Percentiles rank a stretch among this genome's conserved stretches.
These are phyloP conservation scores for Podaxis pistillaris DNA, from an alignment of 768 basidiomycete species.

Conservation along the genomic window DNA sequence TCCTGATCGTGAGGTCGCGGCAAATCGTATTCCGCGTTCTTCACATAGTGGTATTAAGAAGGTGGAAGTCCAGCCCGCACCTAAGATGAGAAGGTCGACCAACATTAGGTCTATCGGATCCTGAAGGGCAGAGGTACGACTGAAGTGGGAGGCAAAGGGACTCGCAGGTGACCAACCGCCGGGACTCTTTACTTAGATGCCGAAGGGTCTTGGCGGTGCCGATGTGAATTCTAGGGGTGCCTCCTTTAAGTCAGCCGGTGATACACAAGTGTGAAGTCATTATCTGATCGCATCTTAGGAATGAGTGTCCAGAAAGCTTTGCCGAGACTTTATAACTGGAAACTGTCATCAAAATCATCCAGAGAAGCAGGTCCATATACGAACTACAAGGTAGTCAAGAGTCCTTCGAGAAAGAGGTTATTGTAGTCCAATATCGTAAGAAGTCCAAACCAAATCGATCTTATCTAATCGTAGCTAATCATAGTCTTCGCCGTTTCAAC, in stretches of 20 bases:
- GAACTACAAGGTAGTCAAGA: neutral
- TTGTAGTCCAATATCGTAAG: neutral
- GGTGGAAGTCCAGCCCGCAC: conserved; percentile 63
- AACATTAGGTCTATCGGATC: conserved; percentile 13
- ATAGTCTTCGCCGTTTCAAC: conserved; percentile 14
- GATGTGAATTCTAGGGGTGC: neutral
- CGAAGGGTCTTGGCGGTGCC: neutral
- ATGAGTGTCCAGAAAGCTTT: neutral
- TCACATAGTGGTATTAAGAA: conserved; percentile 58
- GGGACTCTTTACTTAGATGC: neutral
- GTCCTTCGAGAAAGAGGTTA: neutral
- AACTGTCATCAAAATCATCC: neutral
- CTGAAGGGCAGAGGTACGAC: neutral
- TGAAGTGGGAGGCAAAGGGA: neutral
- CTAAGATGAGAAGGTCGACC: conserved; percentile 60
- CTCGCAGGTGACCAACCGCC: neutral
- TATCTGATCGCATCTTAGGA: neutral
- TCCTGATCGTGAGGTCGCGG: conserved; percentile 56
- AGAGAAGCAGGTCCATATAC: neutral
- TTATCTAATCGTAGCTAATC: conserved; percentile 2
- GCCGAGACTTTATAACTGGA: too few relatives aligned
- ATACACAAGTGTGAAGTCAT: neutral
- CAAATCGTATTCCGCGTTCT: conserved; percentile 37
- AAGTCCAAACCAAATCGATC: neutral
- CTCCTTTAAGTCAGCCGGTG: neutral